phyloP scores from a whole-genome alignment of 2,329 filamentous ascomycete species.

The Sclerotiophoma versabilis region DNA sequence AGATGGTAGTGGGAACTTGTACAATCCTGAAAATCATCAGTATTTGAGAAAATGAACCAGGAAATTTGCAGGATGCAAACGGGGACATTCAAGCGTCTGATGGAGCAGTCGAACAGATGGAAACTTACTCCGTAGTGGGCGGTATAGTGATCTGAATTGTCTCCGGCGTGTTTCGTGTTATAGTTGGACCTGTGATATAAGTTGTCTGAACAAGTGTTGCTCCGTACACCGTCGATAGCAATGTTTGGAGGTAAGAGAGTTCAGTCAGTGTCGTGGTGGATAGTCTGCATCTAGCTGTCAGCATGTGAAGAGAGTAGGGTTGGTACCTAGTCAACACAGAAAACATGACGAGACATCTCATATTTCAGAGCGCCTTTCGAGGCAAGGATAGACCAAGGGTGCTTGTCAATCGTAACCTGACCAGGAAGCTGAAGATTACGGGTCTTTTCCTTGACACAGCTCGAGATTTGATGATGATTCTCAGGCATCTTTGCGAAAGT shows the following conservation, averaged over 20 bases:
- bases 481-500: no score
- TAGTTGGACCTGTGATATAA: slow-evolving; percentile 1
- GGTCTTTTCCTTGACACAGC: no score
- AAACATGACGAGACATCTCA: background rate
- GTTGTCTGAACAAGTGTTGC: background rate
- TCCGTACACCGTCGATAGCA: background rate
- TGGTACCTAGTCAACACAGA: background rate
- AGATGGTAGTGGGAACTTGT: background rate
- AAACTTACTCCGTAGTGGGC: background rate
- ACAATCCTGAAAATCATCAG: background rate
- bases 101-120: no score
- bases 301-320: background rate
- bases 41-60: no score
- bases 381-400: no score
- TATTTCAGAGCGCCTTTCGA: no score
- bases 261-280: background rate
- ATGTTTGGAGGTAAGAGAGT: background rate
- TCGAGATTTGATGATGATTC: no score
- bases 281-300: background rate
- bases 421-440: no score
- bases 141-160: background rate
- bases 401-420: no score
- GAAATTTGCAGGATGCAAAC: no score
- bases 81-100: no score
- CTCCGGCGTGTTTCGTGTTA: background rate